Evolutionary conservation across 164 flowering plant species (phyloP).

Genomic region (Taxillus chinensis): DNA sequence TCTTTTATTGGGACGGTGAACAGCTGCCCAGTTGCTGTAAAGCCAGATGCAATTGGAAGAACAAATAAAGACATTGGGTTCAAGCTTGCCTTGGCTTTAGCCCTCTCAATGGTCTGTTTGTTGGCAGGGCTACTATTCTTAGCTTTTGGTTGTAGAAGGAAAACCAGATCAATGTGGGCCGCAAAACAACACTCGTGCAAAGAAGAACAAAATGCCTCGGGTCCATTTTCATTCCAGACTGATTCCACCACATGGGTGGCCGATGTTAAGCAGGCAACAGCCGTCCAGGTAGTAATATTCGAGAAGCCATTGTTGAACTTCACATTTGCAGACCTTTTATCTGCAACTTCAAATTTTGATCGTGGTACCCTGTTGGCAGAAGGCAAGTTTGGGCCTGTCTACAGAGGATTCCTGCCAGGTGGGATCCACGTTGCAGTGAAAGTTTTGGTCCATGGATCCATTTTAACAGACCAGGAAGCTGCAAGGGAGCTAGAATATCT

Average conservation of each 20-base stretch:
- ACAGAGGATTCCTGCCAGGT: conserved; percentile 74
- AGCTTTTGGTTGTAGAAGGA: conserved; percentile 58
- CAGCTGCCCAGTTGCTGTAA: conserved; percentile 68
- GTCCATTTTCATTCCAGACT: conserved; percentile 84
- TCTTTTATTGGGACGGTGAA: conserved; percentile 47
- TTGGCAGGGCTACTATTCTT: conserved; percentile 47
- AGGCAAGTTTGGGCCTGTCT: conserved; percentile 84
- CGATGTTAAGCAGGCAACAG: conserved; percentile 69
- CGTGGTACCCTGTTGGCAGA: conserved; percentile 70
- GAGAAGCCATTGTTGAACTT: conserved; percentile 82
- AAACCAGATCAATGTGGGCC: conserved; percentile 33
- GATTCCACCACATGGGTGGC: conserved; percentile 92
- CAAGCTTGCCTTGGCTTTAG: conserved; percentile 46
- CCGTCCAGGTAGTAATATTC: conserved; percentile 71
- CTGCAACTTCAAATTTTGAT: conserved; percentile 82
- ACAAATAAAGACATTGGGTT: conserved; percentile 28
- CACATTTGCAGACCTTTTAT: conserved; percentile 76
- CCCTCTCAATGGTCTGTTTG: conserved; percentile 41
- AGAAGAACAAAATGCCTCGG: conserved; percentile 62
- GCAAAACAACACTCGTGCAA: conserved; percentile 56
- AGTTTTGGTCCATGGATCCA: conserved; percentile 71
- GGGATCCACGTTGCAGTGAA: conserved; percentile 88
- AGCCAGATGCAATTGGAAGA: conserved; percentile 33
- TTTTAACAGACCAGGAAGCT: conserved; percentile 70
- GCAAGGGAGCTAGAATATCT: conserved; percentile 69